A percentile compares a stretch with the other conserved stretches of the same genome.
Conservation (phyloP, 2,329 filamentous ascomycete genomes). For the Colletotrichum chrysophilum region DNA sequence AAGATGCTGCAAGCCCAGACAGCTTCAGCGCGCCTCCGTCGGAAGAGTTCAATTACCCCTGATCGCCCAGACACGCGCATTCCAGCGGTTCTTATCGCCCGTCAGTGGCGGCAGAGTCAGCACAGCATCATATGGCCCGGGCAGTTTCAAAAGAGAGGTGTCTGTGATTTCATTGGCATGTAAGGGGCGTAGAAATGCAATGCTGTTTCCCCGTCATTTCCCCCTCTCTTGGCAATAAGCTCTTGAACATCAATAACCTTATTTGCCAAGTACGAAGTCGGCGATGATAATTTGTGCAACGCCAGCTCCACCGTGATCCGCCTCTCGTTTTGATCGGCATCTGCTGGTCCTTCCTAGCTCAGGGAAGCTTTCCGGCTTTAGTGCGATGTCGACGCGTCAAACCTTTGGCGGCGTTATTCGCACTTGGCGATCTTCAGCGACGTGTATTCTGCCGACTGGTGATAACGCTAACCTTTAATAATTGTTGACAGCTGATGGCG, state of each 20-base stretch:
- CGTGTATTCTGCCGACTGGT: background rate
- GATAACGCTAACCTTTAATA: background rate
- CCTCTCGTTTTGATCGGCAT: background rate
- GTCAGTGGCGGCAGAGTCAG: background rate
- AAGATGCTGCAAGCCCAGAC: background rate
- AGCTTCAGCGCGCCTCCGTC: background rate
- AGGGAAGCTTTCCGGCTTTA: background rate
- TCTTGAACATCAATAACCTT: background rate
- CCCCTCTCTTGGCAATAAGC: background rate
- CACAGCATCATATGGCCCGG: background rate
- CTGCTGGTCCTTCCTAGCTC: background rate
- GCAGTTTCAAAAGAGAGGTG: background rate
- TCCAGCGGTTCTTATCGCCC: background rate
- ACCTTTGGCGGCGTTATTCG: background rate
- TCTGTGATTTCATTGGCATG: background rate
- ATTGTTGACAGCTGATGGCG: background rate
- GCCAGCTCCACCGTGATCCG: background rate
- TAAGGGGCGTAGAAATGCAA: background rate
- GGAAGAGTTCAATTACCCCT: background rate
- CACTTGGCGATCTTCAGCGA: background rate
- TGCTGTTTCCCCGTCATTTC: background rate
- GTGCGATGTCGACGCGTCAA: background rate
- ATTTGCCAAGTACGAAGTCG: background rate
- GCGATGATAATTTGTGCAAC: background rate
- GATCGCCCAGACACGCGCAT: background rate